Percentiles rank a stretch among this genome's conserved stretches.
These are phyloP conservation scores for Colletotrichum orbiculare DNA, from an alignment of 2,329 filamentous ascomycete genomes.

Conservation along the genomic window DNA sequence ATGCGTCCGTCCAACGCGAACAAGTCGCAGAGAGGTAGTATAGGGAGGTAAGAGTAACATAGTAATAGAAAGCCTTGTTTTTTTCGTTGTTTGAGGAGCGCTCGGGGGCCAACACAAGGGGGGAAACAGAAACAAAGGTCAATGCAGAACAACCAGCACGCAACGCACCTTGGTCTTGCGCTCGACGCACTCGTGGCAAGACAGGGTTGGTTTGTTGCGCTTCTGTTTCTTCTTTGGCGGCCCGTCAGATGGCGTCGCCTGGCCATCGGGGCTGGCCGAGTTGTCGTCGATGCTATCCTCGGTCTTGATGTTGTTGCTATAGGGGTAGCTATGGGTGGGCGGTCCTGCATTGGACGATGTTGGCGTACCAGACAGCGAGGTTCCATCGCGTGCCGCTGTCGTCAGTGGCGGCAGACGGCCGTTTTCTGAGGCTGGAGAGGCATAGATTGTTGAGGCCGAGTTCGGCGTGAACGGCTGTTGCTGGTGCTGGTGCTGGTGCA, in stretches of 20 bases:
- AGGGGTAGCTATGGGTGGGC: constrained; percentile 8
- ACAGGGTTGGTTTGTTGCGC: constrained; percentile 85
- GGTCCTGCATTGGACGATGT: neutral
- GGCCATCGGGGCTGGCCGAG: constrained; percentile 25
- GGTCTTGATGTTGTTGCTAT: constrained; percentile 20
- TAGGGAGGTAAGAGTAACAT: neutral
- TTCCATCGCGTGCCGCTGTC: neutral
- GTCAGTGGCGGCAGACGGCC: constrained; percentile 14
- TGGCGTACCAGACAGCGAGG: neutral
- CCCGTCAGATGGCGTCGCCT: constrained; percentile 38
- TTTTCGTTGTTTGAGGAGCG: neutral
- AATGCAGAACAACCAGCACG: constrained; percentile 41
- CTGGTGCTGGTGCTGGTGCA: constrained; percentile 6
- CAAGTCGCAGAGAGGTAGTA: neutral
- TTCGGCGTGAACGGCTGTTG: constrained; percentile 20
- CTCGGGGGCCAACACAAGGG: neutral
- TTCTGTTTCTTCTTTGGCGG: constrained; percentile 79
- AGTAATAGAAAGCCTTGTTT: no score
- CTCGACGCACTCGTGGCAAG: constrained; percentile 83
- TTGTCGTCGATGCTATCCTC: constrained; percentile 22
- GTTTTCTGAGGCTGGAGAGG: constrained; percentile 28
- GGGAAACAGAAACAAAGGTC: constrained; percentile 25
- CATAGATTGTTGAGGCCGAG: constrained; percentile 29
- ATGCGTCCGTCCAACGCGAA: neutral
- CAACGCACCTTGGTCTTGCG: constrained; percentile 78